A percentile compares a stretch with the other conserved stretches of the same genome.
phyloP scores from a whole-genome alignment of 495 filamentous ascomycete genomes.

The Hypoxylon cercidicola region DNA sequence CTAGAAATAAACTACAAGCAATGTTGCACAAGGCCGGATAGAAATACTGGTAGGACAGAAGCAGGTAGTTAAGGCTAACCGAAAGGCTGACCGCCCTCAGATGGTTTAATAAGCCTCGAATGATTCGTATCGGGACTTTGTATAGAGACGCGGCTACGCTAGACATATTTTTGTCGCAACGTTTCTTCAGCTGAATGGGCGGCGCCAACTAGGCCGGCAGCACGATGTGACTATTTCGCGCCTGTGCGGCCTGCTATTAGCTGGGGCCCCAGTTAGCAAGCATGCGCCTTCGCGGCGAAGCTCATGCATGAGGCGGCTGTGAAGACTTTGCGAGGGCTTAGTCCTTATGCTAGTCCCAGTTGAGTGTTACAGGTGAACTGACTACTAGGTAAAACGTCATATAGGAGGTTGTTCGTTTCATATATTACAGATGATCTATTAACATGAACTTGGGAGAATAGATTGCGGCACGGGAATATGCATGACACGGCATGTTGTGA shows the following conservation, averaged over 20 bases:
- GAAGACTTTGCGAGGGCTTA: background rate
- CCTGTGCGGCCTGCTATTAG: constrained; percentile 7
- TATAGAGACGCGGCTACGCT: constrained; percentile 5
- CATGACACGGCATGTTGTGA: constrained; percentile 12
- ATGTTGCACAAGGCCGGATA: no score
- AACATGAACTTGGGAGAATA: background rate
- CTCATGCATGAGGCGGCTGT: background rate
- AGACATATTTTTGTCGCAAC: constrained; percentile 9
- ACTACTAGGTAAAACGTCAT: background rate
- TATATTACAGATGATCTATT: background rate
- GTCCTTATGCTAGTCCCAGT: background rate
- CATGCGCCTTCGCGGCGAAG: constrained; percentile 5
- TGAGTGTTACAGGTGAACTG: background rate
- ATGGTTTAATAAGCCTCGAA: constrained; percentile 12
- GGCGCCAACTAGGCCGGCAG: background rate
- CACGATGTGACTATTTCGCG: constrained; percentile 11
- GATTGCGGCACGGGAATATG: background rate
- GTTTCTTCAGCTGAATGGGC: constrained; percentile 13
- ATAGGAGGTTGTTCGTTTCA: constrained; percentile 17
- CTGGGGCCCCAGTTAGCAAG: background rate
- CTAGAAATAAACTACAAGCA: no score
- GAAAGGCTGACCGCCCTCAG: constrained; percentile 27
- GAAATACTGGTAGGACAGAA: background rate
- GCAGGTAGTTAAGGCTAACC: background rate
- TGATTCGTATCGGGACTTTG: constrained; percentile 11